Conservation (phyloP, 257 asterid species). For the Ocimum tenuiflorum region DNA sequence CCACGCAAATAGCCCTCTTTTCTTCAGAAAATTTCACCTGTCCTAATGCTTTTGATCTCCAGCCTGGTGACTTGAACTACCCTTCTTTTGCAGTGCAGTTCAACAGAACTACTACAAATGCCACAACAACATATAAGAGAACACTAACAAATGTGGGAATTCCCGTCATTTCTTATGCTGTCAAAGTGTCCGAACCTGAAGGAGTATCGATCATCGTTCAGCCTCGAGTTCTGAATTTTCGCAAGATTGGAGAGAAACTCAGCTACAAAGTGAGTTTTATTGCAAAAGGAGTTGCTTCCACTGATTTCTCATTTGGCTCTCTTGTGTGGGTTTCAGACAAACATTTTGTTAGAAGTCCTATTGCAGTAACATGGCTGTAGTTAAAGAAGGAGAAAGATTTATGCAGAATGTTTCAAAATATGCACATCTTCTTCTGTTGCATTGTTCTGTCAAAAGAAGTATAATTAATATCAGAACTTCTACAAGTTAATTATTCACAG, state of each 20-base stretch:
- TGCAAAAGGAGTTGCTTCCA: conserved; percentile 20
- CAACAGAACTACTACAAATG: conserved; percentile 8
- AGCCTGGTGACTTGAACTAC: conserved; percentile 61
- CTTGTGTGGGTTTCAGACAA: conserved; percentile 42
- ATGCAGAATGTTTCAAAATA: background rate
- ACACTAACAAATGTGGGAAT: conserved; percentile 61
- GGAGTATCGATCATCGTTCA: conserved; percentile 38
- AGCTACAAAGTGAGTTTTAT: conserved; percentile 42
- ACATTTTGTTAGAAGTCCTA: conserved; percentile 54
- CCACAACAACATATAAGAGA: conserved; percentile 36
- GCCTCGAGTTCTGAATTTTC: conserved; percentile 45
- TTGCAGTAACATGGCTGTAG: conserved; percentile 55
- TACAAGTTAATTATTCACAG: background rate
- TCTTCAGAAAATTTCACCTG: conserved; percentile 37
- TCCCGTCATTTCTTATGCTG: conserved; percentile 32
- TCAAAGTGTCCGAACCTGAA: conserved; percentile 32
- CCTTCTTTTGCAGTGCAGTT: conserved; percentile 60
- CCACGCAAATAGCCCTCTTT: conserved; percentile 42
- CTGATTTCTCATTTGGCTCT: conserved; percentile 43
- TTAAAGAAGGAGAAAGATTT: background rate
- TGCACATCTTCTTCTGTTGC: background rate
- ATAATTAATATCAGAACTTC: too few relatives aligned
- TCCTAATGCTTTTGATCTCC: conserved; percentile 23
- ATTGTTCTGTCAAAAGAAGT: background rate
- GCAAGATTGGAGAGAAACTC: conserved; percentile 38